Evolutionary conservation across 805 yeast genomes (phyloP), one percentile per base, ranked within the genome.

Genomic region (Kuraishia piskuri): DNA sequence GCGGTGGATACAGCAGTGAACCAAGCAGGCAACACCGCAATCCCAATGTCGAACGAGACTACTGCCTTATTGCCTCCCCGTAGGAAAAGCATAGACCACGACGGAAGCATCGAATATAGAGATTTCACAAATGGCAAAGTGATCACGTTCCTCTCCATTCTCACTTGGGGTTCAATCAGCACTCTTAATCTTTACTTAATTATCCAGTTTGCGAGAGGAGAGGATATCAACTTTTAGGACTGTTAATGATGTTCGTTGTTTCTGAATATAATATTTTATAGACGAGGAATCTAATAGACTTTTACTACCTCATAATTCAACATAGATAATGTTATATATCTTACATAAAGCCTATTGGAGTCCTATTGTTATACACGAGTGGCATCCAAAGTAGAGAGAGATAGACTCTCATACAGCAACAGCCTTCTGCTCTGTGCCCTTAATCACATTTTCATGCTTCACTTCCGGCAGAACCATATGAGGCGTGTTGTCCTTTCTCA

Each of bases 141-240:
- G 12, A 77, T 83, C 31, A 77, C 84, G 0, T 57, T 70, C 1
- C 49, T 80, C 2, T 88, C 84, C 0, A 61, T 76, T 2, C 25
- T 73, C 2, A 74, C 90, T 3, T 90, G 96, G 95, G 58, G 83
- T 1, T 83, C 86, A 56, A 79, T 91, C 44, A 69, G 86, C 0
- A 75, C 79, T n/a, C 72, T 89, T 62, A 91, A 90, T 63, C 74
- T 86, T 20, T 90, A 87, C 51, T 53, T 70, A 46, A 63, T 68
- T 10, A 49, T 63, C 6, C 69, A 66, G 52, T 66, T 63, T 57
- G 26, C 61, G 1, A 59, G 62, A 49, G 74, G 73, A 5, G 71
- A 68, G 52, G 71, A 69, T 51, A 60, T 70, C 14, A 65, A 63
- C 49, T 68, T 69, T 48, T 69, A 26, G 46, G n/a, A n/a, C n/a